phyloP scores from a whole-genome alignment of 2,329 filamentous ascomycete species.

The Fusarium chuoi region DNA sequence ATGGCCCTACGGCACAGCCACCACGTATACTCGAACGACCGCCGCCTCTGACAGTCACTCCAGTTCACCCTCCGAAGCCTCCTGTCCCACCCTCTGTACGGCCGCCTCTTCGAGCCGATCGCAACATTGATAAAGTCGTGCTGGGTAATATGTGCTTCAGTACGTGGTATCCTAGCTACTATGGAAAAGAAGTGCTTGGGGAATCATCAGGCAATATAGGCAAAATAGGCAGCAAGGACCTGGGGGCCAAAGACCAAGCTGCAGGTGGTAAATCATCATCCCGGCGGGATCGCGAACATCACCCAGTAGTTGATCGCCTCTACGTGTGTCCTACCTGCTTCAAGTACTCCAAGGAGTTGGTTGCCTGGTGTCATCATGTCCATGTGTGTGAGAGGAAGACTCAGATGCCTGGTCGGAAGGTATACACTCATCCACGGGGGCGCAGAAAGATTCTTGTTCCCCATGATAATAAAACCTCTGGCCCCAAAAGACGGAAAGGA shows the following conservation, averaged over 20 bases:
- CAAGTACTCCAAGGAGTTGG: constrained; percentile 80
- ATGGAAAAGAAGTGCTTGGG: constrained; percentile 76
- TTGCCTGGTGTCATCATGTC: constrained; percentile 68
- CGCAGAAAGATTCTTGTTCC: constrained; percentile 53
- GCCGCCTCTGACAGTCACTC: constrained; percentile 45
- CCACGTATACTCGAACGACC: constrained; percentile 46
- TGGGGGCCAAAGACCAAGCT: constrained; percentile 42
- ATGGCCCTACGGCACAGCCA: constrained; percentile 48
- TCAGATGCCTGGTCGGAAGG: constrained; percentile 71
- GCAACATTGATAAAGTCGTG: constrained; percentile 88
- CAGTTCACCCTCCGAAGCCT: constrained; percentile 51
- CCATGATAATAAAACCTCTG: constrained; percentile 46
- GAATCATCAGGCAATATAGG: constrained; percentile 53
- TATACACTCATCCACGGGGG: constrained; percentile 73
- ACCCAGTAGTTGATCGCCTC: constrained; percentile 70
- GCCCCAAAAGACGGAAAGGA: constrained; percentile 52
- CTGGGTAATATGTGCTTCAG: constrained; percentile 85
- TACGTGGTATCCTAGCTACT: constrained; percentile 94
- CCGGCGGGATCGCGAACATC: constrained; percentile 50
- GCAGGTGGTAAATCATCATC: constrained; percentile 43
- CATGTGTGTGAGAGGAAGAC: constrained; percentile 64
- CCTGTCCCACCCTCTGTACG: constrained; percentile 43
- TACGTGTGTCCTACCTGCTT: constrained; percentile 96
- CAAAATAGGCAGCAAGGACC: constrained; percentile 45
- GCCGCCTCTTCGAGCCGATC: constrained; percentile 61